These are phyloP conservation scores for Rhodotorula sp. DNA, from an alignment of 1,284 basidiomycete genomes.

Conservation along the genomic window DNA sequence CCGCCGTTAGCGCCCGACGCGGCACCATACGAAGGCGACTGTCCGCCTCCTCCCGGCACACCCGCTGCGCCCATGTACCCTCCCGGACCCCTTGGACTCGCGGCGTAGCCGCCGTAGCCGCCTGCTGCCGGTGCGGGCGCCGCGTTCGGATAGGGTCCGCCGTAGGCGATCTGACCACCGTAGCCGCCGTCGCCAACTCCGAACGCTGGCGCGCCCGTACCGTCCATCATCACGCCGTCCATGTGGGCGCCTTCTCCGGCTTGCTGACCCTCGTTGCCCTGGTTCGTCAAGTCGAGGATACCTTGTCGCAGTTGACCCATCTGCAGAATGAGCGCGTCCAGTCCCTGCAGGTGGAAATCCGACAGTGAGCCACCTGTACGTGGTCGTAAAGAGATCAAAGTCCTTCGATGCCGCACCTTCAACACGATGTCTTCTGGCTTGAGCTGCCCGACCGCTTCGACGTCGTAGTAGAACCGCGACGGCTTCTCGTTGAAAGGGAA, in stretches of 20 bases:
- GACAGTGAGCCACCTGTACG: background rate
- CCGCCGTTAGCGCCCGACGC: slow-evolving; percentile 4
- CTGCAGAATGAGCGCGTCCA: slow-evolving; percentile 33
- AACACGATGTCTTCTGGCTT: slow-evolving; percentile 83
- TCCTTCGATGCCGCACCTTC: slow-evolving; percentile 50
- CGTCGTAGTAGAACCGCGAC: slow-evolving; percentile 82
- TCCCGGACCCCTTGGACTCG: background rate
- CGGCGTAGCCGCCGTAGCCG: background rate
- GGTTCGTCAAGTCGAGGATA: slow-evolving; percentile 20
- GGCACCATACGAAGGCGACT: background rate
- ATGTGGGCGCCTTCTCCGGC: slow-evolving; percentile 1
- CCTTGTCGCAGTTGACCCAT: slow-evolving; percentile 30
- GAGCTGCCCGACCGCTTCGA: slow-evolving; percentile 85
- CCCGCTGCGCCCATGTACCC: background rate
- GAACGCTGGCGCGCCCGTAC: background rate
- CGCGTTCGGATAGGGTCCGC: slow-evolving; percentile 5
- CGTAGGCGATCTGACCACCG: background rate
- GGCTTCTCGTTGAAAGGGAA: slow-evolving; percentile 88
- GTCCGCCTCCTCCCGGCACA: background rate
- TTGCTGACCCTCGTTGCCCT: slow-evolving; percentile 1
- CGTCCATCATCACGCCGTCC: slow-evolving; percentile 11
- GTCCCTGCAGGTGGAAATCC: background rate
- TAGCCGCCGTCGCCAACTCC: slow-evolving; percentile 3
- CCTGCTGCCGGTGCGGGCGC: slow-evolving; percentile 1
- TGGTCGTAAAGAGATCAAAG: background rate